These are phyloP conservation scores for Agmasoma carcini DNA, from an alignment of 371 early-diverging fungal genomes.

Conservation along the genomic window DNA sequence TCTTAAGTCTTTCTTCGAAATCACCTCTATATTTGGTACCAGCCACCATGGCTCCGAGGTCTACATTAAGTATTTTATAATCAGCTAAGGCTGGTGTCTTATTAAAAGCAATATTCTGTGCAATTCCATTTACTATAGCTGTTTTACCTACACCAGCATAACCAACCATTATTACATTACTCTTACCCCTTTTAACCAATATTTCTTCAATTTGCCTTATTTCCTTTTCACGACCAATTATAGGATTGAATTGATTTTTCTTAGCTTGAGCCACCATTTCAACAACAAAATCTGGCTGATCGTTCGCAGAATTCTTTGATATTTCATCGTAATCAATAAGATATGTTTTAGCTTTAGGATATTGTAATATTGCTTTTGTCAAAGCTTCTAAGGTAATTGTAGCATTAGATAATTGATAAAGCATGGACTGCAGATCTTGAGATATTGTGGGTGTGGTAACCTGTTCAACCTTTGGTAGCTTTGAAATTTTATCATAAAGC, in stretches of 20 bases:
- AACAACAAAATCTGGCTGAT: conserved; percentile 62
- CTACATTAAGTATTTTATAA: conserved; percentile 68
- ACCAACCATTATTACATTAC: conserved; percentile 73
- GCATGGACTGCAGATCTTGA: conserved; percentile 3
- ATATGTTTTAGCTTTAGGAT: conserved; percentile 6
- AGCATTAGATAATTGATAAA: conserved; percentile 9
- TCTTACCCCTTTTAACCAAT: conserved; percentile 64
- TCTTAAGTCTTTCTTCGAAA: conserved; percentile 92
- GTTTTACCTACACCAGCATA: conserved; percentile 62
- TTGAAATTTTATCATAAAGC: conserved; percentile 20
- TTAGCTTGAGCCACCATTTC: conserved; percentile 65
- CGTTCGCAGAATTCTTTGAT: conserved; percentile 17
- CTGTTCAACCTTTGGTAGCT: conserved; percentile 10
- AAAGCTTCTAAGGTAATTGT: conserved; percentile 23
- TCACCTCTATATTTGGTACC: conserved; percentile 81
- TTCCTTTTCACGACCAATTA: conserved; percentile 71
- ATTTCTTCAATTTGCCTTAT: conserved; percentile 68
- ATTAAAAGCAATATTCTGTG: conserved; percentile 76
- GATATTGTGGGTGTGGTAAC: conserved; percentile 9
- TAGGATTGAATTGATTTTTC: conserved; percentile 64
- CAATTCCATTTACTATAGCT: conserved; percentile 59
- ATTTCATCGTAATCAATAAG: conserved; percentile 27
- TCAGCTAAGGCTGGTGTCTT: conserved; percentile 76
- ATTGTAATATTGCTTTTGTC: conserved; percentile 18
- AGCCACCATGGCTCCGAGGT: conserved; percentile 80